These are phyloP conservation scores for Picea glauca DNA, from an alignment of 75 land plant genomes.

Conservation along the genomic window DNA sequence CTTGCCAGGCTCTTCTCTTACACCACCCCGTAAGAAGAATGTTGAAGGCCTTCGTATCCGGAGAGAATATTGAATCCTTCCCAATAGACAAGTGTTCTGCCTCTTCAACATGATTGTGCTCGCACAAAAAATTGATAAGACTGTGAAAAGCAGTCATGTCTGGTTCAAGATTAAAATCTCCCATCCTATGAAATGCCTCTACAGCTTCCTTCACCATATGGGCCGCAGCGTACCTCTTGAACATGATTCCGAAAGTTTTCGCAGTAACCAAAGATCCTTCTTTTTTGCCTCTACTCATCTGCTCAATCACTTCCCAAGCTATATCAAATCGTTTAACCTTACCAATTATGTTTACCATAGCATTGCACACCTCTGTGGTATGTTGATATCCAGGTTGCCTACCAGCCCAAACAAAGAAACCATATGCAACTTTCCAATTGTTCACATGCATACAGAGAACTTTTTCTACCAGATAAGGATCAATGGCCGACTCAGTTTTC, in stretches of 20 bases:
- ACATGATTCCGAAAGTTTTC: slow-evolving; percentile 49
- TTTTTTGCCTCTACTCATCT: too few species aligned
- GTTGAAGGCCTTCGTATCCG: slow-evolving; percentile 34
- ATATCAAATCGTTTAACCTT: slow-evolving; percentile 29
- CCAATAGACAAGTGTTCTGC: too few species aligned
- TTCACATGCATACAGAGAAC: slow-evolving; percentile 18
- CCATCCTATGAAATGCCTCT: too few species aligned
- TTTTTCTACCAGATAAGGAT: background rate
- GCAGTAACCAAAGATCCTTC: slow-evolving; percentile 12
- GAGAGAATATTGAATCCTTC: too few species aligned
- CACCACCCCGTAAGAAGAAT: slow-evolving; percentile 51
- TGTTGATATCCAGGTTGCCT: slow-evolving; percentile 29
- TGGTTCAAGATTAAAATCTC: too few species aligned
- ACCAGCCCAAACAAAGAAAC: slow-evolving; percentile 68
- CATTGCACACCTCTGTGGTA: slow-evolving; percentile 42
- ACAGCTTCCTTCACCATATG: too few species aligned
- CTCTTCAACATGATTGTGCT: too few species aligned
- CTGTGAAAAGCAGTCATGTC: too few species aligned
- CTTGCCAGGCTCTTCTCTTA: slow-evolving; percentile 36
- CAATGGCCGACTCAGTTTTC: background rate
- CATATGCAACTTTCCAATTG: slow-evolving; percentile 44
- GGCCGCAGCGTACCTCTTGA: too few species aligned
- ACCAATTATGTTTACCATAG: slow-evolving; percentile 54
- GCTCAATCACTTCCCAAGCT: background rate
- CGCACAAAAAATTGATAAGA: too few species aligned